Evolutionary conservation across 805 yeast genomes (phyloP), one percentile per base, ranked within the genome.

Genomic region (Wickerhamiella kurtzmanii): DNA sequence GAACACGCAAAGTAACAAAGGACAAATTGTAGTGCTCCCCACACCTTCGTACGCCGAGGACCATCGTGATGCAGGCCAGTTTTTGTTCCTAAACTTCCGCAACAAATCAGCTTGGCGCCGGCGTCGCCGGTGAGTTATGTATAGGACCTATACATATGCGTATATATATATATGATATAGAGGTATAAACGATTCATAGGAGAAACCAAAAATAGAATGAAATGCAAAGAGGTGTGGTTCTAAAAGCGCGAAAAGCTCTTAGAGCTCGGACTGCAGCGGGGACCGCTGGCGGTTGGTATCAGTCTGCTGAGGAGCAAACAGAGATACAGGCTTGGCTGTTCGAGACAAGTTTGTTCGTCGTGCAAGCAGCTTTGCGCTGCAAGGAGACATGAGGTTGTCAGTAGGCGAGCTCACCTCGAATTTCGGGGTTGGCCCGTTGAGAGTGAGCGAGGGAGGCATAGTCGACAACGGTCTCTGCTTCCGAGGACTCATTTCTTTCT

Each of bases 331-430:
- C 35, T 41, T 22, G 9, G 35, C 17, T 6, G 17, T 8, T 13
- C 20, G 22, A 6, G 37, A 17, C 39, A 43, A 37, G 6, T 43
- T 13, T 11, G 40, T 21, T 9, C 41, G 25, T 16, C 35, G 38
- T 9, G 38, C 40, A 17, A 60, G 73, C 50, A 77, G 60, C 58
- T 74, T 76, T 51, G 74, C 72, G 1, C 80, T 69, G 55, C 80
- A 74, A 22, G 82, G 81, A 2, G 80, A 75, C 60, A 76, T 59
- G 51, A 76, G 52, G 43, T 65, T 71, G 54, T 77, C 82, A 2
- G 82, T 77, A 40, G 81, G 81, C 13, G 80, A 75, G 5, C 75
- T 64, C 50, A 64, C 47, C 18, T 9, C 37, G 17, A 38, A 38
- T 11, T 11, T 6, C 9, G 32, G 32, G 11, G 11, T 25, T 25